A percentile compares a stretch with the other conserved stretches of the same genome.
Conservation (phyloP, 768 basidiomycete genomes). For the Mycena latifolia region DNA sequence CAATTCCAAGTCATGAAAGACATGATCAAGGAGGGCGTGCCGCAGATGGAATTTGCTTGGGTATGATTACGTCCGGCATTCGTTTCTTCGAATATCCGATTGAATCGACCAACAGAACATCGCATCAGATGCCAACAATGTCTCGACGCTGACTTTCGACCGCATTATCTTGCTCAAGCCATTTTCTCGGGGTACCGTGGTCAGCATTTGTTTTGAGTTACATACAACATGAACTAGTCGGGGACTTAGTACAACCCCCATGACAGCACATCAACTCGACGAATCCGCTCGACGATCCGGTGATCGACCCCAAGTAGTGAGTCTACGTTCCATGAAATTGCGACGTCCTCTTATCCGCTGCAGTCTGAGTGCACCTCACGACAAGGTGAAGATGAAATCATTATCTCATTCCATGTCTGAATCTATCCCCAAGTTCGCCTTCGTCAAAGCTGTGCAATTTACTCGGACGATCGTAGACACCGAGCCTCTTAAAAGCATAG, state of each 20-base stretch:
- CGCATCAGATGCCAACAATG: conserved; percentile 24
- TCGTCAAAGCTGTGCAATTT: conserved; percentile 26
- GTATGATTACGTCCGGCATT: background rate
- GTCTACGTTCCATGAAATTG: background rate
- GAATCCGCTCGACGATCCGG: conserved; percentile 15
- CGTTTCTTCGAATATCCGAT: background rate
- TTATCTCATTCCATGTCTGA: background rate
- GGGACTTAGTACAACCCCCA: background rate
- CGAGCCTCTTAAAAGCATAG: conserved; percentile 31
- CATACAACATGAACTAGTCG: too few species aligned
- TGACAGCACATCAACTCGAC: conserved; percentile 27
- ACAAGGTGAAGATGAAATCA: too few species aligned
- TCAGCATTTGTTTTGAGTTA: background rate
- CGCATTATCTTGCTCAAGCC: conserved; percentile 24
- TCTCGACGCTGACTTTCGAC: conserved; percentile 26
- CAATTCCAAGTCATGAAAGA: conserved; percentile 26
- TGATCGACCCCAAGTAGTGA: conserved; percentile 34
- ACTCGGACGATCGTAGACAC: conserved; percentile 28
- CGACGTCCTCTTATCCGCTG: background rate
- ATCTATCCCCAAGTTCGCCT: conserved; percentile 12
- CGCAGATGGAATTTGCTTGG: conserved; percentile 33
- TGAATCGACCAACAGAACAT: conserved; percentile 12
- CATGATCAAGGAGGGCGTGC: conserved; percentile 17
- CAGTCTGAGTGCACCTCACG: conserved; percentile 25
- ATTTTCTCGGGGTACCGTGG: conserved; percentile 28